These are phyloP conservation scores for Trichomonascaceae sp. DNA, from an alignment of 1,139 yeast genomes.

Conservation along the genomic window DNA sequence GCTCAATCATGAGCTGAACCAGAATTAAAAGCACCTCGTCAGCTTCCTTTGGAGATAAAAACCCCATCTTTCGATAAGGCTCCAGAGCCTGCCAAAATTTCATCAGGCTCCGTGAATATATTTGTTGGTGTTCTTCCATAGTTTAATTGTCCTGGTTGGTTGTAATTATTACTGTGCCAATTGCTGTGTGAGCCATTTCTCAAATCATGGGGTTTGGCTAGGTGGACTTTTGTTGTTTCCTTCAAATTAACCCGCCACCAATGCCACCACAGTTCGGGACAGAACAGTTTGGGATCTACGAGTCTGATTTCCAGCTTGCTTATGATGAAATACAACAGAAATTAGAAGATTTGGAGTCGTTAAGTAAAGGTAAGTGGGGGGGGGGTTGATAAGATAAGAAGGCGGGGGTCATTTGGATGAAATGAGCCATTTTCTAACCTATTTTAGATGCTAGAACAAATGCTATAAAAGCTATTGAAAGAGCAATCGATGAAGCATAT, in stretches of 20 bases:
- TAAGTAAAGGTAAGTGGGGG: slow-evolving; percentile 44
- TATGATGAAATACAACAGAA: slow-evolving; percentile 65
- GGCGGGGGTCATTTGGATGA: not conserved
- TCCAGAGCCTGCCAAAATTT: slow-evolving; percentile 26
- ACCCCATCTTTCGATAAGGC: slow-evolving; percentile 19
- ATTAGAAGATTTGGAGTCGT: slow-evolving; percentile 50
- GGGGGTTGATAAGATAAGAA: not conserved
- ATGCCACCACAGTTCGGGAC: slow-evolving; percentile 19
- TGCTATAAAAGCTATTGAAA: slow-evolving; percentile 47
- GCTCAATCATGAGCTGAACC: slow-evolving; percentile 23
- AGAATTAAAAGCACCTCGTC: slow-evolving; percentile 18
- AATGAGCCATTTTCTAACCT: not conserved
- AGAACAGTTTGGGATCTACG: slow-evolving; percentile 62
- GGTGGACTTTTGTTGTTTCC: not conserved
- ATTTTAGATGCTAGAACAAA: slow-evolving; percentile 23
- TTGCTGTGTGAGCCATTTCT: not conserved
- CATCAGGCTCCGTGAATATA: slow-evolving; percentile 6
- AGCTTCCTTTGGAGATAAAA: slow-evolving; percentile 21
- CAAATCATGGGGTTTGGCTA: not conserved
- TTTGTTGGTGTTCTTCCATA: slow-evolving; percentile 3
- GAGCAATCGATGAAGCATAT: slow-evolving; percentile 68
- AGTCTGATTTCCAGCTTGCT: slow-evolving; percentile 67
- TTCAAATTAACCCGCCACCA: not conserved
- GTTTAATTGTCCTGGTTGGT: not conserved
- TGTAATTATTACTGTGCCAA: not conserved